Percentiles rank a stretch among this genome's conserved stretches.
Conservation (phyloP, 176 grass and related monocot species). For the Carex cristatella region DNA sequence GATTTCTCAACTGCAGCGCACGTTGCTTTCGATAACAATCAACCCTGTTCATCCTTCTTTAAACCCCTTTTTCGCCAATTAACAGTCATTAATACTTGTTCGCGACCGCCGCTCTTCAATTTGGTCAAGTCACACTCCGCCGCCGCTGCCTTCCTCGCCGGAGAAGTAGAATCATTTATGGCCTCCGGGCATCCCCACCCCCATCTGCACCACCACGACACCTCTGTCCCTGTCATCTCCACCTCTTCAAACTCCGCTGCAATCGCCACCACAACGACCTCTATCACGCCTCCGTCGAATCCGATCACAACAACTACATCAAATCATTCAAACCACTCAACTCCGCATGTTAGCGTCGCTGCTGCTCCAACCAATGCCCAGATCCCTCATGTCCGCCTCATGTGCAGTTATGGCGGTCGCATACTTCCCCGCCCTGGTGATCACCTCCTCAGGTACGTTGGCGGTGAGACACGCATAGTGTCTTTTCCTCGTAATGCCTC, state of each 20-base stretch:
- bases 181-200: conserved; percentile 35
- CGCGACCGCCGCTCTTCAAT: background rate
- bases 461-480: conserved; percentile 90
- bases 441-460: conserved; percentile 72
- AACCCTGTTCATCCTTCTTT: background rate
- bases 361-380: background rate
- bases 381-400: conserved; percentile 49
- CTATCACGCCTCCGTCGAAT: conserved; percentile 29
- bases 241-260: background rate
- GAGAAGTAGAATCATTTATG: background rate
- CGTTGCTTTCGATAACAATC: background rate
- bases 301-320: conserved; percentile 11
- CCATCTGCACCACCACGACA: conserved; percentile 11
- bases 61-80: background rate
- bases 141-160: background rate
- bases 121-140: background rate
- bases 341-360: background rate
- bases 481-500: conserved; percentile 51
- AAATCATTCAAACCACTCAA: background rate
- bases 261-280: conserved; percentile 10
- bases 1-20: background rate
- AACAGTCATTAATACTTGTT: too few relatives aligned
- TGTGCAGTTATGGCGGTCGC: conserved; percentile 89
- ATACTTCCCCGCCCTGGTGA: conserved; percentile 75
- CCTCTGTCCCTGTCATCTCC: conserved; percentile 13